Evolutionary conservation across 2,329 filamentous ascomycete species (phyloP), one percentile per base, ranked within the genome.

Genomic region (Ascochyta rabiei): DNA sequence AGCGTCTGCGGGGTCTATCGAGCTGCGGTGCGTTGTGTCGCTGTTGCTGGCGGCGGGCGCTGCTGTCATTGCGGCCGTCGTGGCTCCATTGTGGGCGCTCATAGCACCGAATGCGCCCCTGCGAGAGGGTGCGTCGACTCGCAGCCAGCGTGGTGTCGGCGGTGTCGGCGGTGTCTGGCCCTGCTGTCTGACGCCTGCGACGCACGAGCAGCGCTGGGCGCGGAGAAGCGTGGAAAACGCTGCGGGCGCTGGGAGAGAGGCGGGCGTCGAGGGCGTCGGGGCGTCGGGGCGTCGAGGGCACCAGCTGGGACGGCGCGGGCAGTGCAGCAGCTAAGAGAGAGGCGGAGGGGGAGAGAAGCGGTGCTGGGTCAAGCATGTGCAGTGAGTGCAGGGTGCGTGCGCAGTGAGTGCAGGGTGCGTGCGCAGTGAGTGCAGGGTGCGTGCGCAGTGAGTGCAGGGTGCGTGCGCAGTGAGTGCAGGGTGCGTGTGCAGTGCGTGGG

Each of bases 51-150:
- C 53, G 53, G 68, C 62, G 54, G 67, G 65, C 57, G 69, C 70
- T 28, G 67, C 63, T 62, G 67, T 72, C 42, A 71, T 72, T 60
- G 68, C 70, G 66, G 71, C 75, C 67, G 67, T 71, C 64, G 66
- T 69, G 72, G 46, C 34, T 55, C 52, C 52, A 50, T 55, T 42
- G 46, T 50, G 52, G 42, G 52, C 74, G 71, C 71, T 76, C 75
- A 55, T 55, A 50, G 52, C 52, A 55, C 52, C 52, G 10, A 38
- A 76, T 76, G 74, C 73, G 74, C 74, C 67, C 67, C 63, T 53
- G 70, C 65, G 61, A 54, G 50, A 67, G 53, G 42, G 53, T 57
- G 61, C 40, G 60, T 69, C 69, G 65, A 60, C 56, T 64, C 48
- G 63, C 52, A 62, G 48, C 65, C 66, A 69, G 64, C 67, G 57